Conservation (phyloP, 2,329 filamentous ascomycete species). For the Cadophora sp. region DNA sequence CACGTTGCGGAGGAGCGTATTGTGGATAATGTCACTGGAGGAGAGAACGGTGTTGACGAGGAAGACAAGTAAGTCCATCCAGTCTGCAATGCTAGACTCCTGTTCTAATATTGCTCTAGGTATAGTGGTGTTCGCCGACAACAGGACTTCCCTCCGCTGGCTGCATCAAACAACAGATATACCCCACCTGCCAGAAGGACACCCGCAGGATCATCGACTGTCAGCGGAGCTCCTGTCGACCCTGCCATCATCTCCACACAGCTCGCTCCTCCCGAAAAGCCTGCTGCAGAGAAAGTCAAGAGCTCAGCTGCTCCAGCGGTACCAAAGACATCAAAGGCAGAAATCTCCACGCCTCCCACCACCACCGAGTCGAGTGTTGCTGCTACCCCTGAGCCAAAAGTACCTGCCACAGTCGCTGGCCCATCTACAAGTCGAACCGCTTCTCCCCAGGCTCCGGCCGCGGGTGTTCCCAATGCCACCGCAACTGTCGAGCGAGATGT, state of each 20-base stretch:
- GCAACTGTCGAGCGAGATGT: slow-evolving; percentile 68
- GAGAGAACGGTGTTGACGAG: slow-evolving; percentile 77
- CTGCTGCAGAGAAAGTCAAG: slow-evolving; percentile 38
- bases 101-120: slow-evolving; percentile 51
- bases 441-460: slow-evolving; percentile 42
- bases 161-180: slow-evolving; percentile 70
- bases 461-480: slow-evolving; percentile 58
- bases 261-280: slow-evolving; percentile 59
- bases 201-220: slow-evolving; percentile 74
- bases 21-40: slow-evolving; percentile 67
- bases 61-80: slow-evolving; percentile 78
- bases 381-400: slow-evolving; percentile 40
- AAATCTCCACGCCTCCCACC: slow-evolving; percentile 42
- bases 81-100: not conserved
- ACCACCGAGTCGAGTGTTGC: slow-evolving; percentile 40
- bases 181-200: slow-evolving; percentile 88
- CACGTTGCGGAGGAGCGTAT: slow-evolving; percentile 92
- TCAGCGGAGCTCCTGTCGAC: slow-evolving; percentile 80
- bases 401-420: slow-evolving; percentile 31
- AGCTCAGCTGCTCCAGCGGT: slow-evolving; percentile 41
- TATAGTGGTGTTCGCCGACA: slow-evolving; percentile 91
- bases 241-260: slow-evolving; percentile 92
- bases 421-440: slow-evolving; percentile 47
- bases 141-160: slow-evolving; percentile 72
- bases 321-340: slow-evolving; percentile 39